These are phyloP conservation scores for Ophiognomonia clavigignenti-juglandacearum DNA, from an alignment of 2,329 filamentous ascomycete species.

Conservation along the genomic window DNA sequence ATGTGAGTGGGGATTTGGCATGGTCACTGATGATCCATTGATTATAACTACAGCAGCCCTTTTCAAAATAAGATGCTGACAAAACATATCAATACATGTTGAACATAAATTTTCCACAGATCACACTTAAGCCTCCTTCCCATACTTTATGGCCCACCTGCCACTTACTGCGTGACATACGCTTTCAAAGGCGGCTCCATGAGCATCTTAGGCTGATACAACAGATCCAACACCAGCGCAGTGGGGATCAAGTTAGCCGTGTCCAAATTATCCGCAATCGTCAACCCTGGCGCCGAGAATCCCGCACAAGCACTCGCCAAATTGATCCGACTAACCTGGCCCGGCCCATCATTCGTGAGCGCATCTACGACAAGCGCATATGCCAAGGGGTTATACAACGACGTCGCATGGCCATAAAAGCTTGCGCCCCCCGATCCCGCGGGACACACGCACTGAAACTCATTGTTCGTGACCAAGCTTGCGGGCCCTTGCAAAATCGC, in stretches of 20 bases:
- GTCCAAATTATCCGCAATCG: neutral
- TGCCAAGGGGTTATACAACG: slow-evolving; percentile 43
- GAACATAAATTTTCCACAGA: no score
- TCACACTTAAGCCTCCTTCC: no score
- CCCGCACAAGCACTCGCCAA: neutral
- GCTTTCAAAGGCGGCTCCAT: neutral
- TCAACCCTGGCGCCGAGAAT: slow-evolving; percentile 4
- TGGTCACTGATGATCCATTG: no score
- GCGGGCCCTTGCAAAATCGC: slow-evolving; percentile 35
- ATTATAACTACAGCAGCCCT: no score
- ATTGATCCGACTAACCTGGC: neutral
- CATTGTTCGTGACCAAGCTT: slow-evolving; percentile 41
- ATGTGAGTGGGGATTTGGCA: no score
- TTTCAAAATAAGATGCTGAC: no score
- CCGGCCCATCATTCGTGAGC: slow-evolving; percentile 28
- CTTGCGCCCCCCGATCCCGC: neutral
- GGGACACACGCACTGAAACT: slow-evolving; percentile 38
- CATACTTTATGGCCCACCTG: no score
- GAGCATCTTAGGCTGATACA: neutral
- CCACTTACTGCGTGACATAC: neutral
- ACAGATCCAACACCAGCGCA: neutral
- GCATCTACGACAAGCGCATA: slow-evolving; percentile 41
- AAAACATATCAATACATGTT: no score
- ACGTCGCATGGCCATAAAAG: slow-evolving; percentile 20
- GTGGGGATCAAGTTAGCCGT: neutral